A percentile compares a stretch with the other conserved stretches of the same genome.
These are phyloP conservation scores for Cordyceps farinosa DNA, from an alignment of 2,329 filamentous ascomycete species.

Conservation along the genomic window DNA sequence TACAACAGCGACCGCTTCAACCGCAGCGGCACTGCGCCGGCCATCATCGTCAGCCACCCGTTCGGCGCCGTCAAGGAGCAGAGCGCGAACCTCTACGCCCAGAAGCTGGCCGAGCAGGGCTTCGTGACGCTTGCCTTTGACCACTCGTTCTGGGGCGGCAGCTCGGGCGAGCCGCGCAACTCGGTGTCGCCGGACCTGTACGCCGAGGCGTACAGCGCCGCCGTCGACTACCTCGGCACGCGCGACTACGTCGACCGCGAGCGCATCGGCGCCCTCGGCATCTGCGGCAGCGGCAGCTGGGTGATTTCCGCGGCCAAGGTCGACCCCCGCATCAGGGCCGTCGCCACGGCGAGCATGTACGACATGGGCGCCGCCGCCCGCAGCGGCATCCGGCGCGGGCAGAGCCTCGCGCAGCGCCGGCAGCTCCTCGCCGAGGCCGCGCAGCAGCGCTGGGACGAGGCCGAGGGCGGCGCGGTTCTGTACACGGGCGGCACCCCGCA, in stretches of 20 bases:
- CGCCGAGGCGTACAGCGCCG: constrained; percentile 30
- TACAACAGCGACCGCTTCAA: not conserved
- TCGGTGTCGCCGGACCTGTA: constrained; percentile 27
- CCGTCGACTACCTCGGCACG: constrained; percentile 29
- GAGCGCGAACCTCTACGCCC: constrained; percentile 30
- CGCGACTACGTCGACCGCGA: constrained; percentile 27
- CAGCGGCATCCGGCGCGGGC: constrained; percentile 14
- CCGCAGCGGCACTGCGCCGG: constrained; percentile 9
- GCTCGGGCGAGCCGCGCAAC: constrained; percentile 26
- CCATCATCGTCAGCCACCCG: constrained; percentile 29
- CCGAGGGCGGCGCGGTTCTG: not conserved
- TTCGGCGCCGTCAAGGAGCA: constrained; percentile 32
- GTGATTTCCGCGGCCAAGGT: constrained; percentile 35
- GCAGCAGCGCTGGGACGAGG: not conserved
- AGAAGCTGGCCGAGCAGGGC: constrained; percentile 21
- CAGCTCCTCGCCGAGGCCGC: not conserved
- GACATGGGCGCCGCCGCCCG: constrained; percentile 17
- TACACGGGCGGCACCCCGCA: not conserved
- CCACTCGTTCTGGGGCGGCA: constrained; percentile 26
- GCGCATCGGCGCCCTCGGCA: constrained; percentile 30
- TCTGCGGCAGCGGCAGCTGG: constrained; percentile 31
- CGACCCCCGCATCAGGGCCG: constrained; percentile 21
- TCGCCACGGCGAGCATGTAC: not conserved
- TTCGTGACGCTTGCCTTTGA: constrained; percentile 28
- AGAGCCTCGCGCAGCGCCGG: not conserved